Evolutionary conservation across 352 stramenopile genomes (phyloP).

Genomic region (Pythium dissimile): DNA sequence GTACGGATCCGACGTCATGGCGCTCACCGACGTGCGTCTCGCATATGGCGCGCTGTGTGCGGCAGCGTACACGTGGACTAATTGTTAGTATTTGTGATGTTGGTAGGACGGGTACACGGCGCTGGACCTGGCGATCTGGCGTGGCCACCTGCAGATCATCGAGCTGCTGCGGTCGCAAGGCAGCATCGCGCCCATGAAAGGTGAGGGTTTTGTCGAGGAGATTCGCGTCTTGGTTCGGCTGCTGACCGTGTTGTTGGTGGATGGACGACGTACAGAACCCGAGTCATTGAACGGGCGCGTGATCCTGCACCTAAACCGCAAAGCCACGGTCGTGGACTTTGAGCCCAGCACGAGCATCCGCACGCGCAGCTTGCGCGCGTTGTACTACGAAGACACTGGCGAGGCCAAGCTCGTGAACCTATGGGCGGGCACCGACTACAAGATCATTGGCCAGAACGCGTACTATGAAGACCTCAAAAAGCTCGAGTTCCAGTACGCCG

Average conservation of each 20-base stretch:
- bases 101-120: conserved; percentile 74
- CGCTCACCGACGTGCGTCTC: conserved; percentile 60
- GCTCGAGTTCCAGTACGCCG: conserved; percentile 67
- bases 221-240: neutral
- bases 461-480: conserved; percentile 72
- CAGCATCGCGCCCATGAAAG: conserved; percentile 82
- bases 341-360: conserved; percentile 74
- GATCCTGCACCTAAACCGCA: conserved; percentile 63
- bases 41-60: neutral
- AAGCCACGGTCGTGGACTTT: conserved; percentile 79
- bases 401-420: conserved; percentile 79
- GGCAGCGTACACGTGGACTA: neutral
- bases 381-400: conserved; percentile 76
- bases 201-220: conserved; percentile 11
- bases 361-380: conserved; percentile 65
- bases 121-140: conserved; percentile 80
- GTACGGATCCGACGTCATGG: conserved; percentile 68
- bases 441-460: conserved; percentile 69
- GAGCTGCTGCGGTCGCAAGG: conserved; percentile 77
- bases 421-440: conserved; percentile 80
- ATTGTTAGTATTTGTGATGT: too few relatives aligned
- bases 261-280: conserved; percentile 49
- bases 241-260: neutral
- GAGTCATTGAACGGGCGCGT: conserved; percentile 76
- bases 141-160: conserved; percentile 78